Conservation (phyloP, 805 yeast species). For the Ogataea angusta region DNA sequence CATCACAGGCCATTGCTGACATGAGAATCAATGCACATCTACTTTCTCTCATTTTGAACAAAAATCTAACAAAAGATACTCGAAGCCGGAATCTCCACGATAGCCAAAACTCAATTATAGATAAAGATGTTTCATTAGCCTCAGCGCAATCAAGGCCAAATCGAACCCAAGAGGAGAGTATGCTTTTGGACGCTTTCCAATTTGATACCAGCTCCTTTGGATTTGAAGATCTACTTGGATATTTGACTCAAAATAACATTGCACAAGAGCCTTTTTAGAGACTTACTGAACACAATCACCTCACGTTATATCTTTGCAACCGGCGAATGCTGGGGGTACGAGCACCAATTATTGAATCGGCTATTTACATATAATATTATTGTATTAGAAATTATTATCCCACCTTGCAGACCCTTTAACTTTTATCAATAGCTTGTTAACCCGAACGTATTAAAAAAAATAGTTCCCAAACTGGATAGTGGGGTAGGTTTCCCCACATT, state of each 20-base stretch:
- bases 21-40: constrained; percentile 33
- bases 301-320: background rate
- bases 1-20: constrained; percentile 36
- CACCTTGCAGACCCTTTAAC: background rate
- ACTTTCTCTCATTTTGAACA: constrained; percentile 29
- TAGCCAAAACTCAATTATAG: background rate
- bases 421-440: background rate
- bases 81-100: background rate
- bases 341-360: background rate
- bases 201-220: constrained; percentile 21
- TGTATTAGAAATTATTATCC: background rate
- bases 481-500: background rate
- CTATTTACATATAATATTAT: background rate
- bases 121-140: background rate
- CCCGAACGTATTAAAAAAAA: background rate
- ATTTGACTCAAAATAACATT: background rate
- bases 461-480: background rate
- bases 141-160: background rate
- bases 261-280: background rate
- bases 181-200: constrained; percentile 16
- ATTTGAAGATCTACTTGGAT: constrained; percentile 30
- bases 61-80: constrained; percentile 13
- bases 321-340: background rate
- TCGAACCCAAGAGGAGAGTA: constrained; percentile 8
- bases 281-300: background rate